Evolutionary conservation across 116 monocot genomes (phyloP).

Genomic region (Phalaenopsis hybrid): DNA sequence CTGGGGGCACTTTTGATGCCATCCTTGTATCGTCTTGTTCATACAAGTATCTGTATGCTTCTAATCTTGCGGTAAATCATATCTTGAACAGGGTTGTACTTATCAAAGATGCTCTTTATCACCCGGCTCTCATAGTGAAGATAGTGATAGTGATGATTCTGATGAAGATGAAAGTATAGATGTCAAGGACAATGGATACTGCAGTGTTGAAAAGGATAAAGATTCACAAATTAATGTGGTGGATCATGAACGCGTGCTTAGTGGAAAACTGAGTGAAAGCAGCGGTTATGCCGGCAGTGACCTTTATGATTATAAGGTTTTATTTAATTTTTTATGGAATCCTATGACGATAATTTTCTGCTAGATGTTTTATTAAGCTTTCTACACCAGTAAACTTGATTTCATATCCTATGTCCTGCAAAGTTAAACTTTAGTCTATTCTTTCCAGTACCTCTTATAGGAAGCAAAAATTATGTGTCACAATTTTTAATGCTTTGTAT

Average conservation of each 20-base stretch:
- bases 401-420: not conserved
- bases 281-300: slow-evolving; percentile 96
- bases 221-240: slow-evolving; percentile 61
- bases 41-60: not conserved
- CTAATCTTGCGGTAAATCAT: not conserved
- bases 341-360: not conserved
- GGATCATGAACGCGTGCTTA: slow-evolving; percentile 70
- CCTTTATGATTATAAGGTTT: slow-evolving; percentile 95
- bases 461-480: not conserved
- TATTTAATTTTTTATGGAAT: not conserved
- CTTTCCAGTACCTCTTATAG: not conserved
- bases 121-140: slow-evolving; percentile 72
- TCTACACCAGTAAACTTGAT: not conserved
- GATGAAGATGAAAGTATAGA: slow-evolving; percentile 57
- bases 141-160: slow-evolving; percentile 75
- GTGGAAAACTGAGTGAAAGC: slow-evolving; percentile 98
- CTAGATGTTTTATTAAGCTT: not conserved
- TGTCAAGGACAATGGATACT: slow-evolving; percentile 67
- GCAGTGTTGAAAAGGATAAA: slow-evolving; percentile 67
- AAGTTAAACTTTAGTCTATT: not conserved
- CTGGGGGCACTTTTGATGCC: not conserved
- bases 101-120: slow-evolving; percentile 65
- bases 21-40: not conserved
- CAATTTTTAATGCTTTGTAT: not conserved
- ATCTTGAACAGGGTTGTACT: slow-evolving; percentile 56